A percentile compares a stretch with the other conserved stretches of the same genome.
Conservation (phyloP, 106 monocot species). For the Acorus calamus region DNA sequence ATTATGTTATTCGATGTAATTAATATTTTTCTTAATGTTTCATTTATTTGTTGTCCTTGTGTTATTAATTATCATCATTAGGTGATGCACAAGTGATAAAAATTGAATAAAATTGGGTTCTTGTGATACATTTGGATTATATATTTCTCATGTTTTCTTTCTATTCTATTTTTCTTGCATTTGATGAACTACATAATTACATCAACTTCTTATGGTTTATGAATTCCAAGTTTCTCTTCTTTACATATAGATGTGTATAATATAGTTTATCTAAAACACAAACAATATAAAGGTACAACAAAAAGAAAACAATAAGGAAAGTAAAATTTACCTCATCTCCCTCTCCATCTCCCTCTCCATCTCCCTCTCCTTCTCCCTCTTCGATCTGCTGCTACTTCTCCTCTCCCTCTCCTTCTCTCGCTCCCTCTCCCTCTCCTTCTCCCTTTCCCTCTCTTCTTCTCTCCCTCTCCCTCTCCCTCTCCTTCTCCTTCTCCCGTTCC, state of each 20-base stretch:
- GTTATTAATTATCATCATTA: too few species aligned
- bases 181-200: too few species aligned
- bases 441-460: slow-evolving; percentile 3
- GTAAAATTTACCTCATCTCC: slow-evolving; percentile 12
- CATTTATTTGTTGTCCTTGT: too few species aligned
- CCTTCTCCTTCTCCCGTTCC: not conserved
- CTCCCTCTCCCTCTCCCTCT: slow-evolving; percentile 4
- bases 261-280: slow-evolving; percentile 2
- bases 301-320: not conserved
- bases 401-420: slow-evolving; percentile 7
- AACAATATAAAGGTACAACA: not conserved
- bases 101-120: too few species aligned
- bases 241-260: slow-evolving; percentile 11
- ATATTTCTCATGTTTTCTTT: too few species aligned
- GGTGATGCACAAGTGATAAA: too few species aligned
- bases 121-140: too few species aligned
- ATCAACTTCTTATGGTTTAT: too few species aligned
- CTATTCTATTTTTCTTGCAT: too few species aligned
- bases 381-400: slow-evolving; percentile 2
- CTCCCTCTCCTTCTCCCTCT: slow-evolving; percentile 17
- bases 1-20: too few species aligned
- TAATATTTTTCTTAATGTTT: too few species aligned
- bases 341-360: slow-evolving; percentile 19
- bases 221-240: too few species aligned
- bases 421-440: slow-evolving; percentile 7